Percentiles rank a stretch among this genome's conserved stretches.
Evolutionary conservation across 2,329 filamentous ascomycete species (phyloP).

Genomic region (Fusarium illudens): DNA sequence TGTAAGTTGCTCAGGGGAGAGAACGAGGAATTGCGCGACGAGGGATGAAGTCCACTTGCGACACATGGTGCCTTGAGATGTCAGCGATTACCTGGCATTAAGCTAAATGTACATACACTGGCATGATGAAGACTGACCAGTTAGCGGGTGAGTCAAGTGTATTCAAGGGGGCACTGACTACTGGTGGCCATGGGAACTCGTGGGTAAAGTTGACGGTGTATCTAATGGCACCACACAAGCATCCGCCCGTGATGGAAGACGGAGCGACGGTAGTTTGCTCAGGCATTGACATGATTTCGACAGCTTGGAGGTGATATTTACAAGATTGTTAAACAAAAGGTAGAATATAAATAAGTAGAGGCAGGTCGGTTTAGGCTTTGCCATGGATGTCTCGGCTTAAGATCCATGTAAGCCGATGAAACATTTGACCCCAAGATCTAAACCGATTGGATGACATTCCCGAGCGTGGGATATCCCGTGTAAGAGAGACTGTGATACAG

Average conservation of each 20-base stretch:
- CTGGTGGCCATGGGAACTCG: slow-evolving; percentile 8
- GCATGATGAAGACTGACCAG: slow-evolving; percentile 16
- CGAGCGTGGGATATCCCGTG: neutral
- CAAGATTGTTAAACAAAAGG: neutral
- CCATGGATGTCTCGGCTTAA: neutral
- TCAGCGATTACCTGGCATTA: neutral
- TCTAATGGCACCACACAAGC: slow-evolving; percentile 14
- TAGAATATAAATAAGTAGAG: neutral
- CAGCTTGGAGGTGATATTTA: too few relatives aligned
- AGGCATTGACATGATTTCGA: neutral
- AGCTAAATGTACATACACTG: slow-evolving; percentile 2
- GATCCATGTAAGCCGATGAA: neutral
- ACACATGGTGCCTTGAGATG: slow-evolving; percentile 21
- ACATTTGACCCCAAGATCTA: neutral
- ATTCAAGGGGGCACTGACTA: neutral
- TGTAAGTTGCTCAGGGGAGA: slow-evolving; percentile 5
- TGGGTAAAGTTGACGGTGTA: slow-evolving; percentile 12
- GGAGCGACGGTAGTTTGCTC: neutral
- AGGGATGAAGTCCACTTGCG: slow-evolving; percentile 28
- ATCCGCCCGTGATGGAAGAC: slow-evolving; percentile 14
- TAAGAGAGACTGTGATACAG: neutral
- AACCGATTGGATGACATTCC: neutral
- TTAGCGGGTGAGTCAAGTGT: neutral
- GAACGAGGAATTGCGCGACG: slow-evolving; percentile 19
- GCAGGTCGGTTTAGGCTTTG: neutral